These are phyloP conservation scores for Eucalyptus viminalis DNA, from an alignment of 345 rosid species.

Conservation along the genomic window DNA sequence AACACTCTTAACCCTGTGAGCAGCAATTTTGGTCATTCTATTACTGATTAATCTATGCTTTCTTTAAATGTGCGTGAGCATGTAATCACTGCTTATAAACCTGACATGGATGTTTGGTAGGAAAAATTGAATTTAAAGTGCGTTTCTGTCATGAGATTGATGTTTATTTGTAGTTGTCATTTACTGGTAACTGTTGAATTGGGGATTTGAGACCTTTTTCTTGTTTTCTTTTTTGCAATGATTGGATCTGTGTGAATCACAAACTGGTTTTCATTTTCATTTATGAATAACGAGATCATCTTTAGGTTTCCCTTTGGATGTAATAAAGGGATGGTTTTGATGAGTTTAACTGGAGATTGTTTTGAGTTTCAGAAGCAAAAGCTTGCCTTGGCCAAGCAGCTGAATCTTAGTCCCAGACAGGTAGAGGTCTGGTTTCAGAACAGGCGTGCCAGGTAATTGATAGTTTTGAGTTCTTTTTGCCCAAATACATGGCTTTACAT, in stretches of 20 bases:
- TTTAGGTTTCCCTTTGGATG: not conserved
- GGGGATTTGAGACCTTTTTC: not conserved
- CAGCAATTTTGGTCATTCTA: slow-evolving; percentile 12
- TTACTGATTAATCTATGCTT: not conserved
- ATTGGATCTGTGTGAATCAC: not conserved
- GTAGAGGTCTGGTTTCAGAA: slow-evolving; percentile 97
- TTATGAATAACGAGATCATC: not conserved
- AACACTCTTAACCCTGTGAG: slow-evolving; percentile 86
- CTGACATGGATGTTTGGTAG: not conserved
- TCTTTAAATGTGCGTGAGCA: not conserved
- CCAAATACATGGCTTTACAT: not conserved
- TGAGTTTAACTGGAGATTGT: not conserved
- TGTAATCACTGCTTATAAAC: not conserved
- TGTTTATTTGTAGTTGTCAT: not conserved
- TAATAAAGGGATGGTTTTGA: not conserved
- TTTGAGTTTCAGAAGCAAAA: slow-evolving; percentile 56
- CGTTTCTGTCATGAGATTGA: not conserved
- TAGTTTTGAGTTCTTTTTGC: not conserved
- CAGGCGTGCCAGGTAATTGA: slow-evolving; percentile 65
- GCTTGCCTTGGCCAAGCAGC: slow-evolving; percentile 57
- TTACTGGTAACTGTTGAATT: not conserved
- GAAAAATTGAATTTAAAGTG: not conserved
- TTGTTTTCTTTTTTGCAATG: not conserved
- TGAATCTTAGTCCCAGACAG: slow-evolving; percentile 74
- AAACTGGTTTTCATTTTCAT: not conserved